These are phyloP conservation scores for Petunia secreta DNA, from an alignment of 257 asterid species.

Conservation along the genomic window DNA sequence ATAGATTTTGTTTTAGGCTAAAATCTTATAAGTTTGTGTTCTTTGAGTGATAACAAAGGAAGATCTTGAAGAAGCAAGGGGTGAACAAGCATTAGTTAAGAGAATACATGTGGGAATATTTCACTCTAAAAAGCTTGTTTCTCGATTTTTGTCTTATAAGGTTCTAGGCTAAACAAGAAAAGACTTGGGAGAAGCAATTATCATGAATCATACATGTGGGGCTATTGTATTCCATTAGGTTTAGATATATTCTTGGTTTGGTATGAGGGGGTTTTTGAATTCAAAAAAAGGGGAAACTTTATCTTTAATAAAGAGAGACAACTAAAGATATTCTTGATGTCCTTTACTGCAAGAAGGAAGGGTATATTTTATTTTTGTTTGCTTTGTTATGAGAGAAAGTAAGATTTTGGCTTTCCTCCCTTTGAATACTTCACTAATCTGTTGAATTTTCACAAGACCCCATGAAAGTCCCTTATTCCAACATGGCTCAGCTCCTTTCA, in stretches of 20 bases:
- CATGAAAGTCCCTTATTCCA: constrained; percentile 13
- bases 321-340: constrained; percentile 61
- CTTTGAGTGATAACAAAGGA: constrained; percentile 52
- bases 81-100: constrained; percentile 26
- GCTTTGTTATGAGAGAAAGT: constrained; percentile 47
- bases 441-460: constrained; percentile 24
- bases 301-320: constrained; percentile 70
- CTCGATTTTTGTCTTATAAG: neutral
- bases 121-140: constrained; percentile 5
- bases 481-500: constrained; percentile 13
- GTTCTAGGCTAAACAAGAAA: neutral
- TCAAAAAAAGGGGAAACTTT: constrained; percentile 44
- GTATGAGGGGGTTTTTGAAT: constrained; percentile 40
- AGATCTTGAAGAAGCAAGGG: constrained; percentile 30
- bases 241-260: constrained; percentile 24
- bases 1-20: neutral
- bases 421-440: constrained; percentile 29
- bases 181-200: neutral
- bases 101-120: constrained; percentile 19
- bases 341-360: constrained; percentile 35
- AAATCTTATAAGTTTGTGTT: constrained; percentile 23
- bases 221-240: constrained; percentile 21
- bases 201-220: constrained; percentile 20
- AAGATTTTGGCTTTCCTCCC: constrained; percentile 38
- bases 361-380: constrained; percentile 26